A percentile compares a stretch with the other conserved stretches of the same genome.
phyloP scores from a whole-genome alignment of 129 eudicot genomes.

The Tanacetum coccineum region DNA sequence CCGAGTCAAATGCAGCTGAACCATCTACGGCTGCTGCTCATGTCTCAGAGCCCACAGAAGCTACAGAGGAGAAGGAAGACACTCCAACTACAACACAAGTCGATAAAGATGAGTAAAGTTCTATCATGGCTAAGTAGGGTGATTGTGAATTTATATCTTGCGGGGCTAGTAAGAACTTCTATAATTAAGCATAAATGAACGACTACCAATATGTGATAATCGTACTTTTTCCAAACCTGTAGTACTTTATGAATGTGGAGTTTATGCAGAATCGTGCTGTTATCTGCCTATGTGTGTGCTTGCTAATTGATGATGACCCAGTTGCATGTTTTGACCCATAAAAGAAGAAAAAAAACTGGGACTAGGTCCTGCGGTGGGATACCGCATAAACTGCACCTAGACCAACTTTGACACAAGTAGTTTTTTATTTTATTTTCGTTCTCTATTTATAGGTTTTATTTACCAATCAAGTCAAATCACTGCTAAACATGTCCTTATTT shows the following conservation, averaged over 20 bases:
- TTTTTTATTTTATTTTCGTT: too few species aligned
- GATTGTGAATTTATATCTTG: constrained; percentile 7
- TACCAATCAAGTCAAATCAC: too few species aligned
- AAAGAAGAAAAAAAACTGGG: not conserved
- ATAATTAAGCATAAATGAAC: constrained; percentile 15
- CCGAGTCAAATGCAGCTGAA: constrained; percentile 13
- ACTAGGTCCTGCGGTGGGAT: not conserved
- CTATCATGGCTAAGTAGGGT: constrained; percentile 10
- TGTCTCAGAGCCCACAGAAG: constrained; percentile 41
- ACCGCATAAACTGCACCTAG: not conserved
- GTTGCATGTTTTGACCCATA: constrained; percentile 7
- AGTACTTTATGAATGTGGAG: constrained; percentile 7
- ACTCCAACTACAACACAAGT: constrained; percentile 17
- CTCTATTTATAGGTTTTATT: too few species aligned
- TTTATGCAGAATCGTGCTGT: not conserved
- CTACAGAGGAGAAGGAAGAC: constrained; percentile 22
- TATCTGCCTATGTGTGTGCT: not conserved
- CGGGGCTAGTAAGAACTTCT: constrained; percentile 7
- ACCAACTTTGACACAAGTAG: not conserved
- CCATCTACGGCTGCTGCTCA: constrained; percentile 18
- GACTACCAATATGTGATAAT: constrained; percentile 6
- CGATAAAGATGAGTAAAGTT: constrained; percentile 23
- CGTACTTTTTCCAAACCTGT: constrained; percentile 17
- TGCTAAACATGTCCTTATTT: too few species aligned
- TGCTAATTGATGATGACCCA: not conserved